A percentile compares a stretch with the other conserved stretches of the same genome.
phyloP scores from a whole-genome alignment of 2,329 filamentous ascomycete species.

The Penicillium sp. region DNA sequence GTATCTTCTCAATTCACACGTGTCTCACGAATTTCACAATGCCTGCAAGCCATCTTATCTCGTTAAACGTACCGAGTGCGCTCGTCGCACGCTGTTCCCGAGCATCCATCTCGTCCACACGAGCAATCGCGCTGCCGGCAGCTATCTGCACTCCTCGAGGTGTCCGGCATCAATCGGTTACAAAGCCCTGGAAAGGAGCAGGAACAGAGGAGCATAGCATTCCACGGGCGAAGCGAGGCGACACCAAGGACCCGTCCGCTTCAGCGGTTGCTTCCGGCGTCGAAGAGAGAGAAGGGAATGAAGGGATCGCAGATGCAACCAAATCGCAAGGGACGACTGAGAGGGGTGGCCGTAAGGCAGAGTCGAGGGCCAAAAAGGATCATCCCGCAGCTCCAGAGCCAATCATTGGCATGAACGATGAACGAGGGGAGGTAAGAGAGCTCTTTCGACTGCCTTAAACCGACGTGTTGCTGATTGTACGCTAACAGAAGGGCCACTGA shows the following conservation, averaged over 20 bases:
- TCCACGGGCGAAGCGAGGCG: slow-evolving; percentile 31
- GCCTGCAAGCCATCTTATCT: slow-evolving; percentile 15
- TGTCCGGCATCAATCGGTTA: slow-evolving; percentile 22
- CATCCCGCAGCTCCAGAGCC: slow-evolving; percentile 54
- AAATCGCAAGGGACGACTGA: slow-evolving; percentile 45
- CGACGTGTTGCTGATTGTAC: slow-evolving; percentile 11
- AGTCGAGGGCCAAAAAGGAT: slow-evolving; percentile 49
- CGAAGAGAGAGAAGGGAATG: slow-evolving; percentile 33
- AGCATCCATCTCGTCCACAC: neutral
- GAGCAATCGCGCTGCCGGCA: neutral
- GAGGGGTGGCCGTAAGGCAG: slow-evolving; percentile 38
- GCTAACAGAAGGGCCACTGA: slow-evolving; percentile 31
- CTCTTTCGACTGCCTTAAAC: neutral
- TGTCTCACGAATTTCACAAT: neutral
- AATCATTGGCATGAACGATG: slow-evolving; percentile 57
- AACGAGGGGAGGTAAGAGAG: slow-evolving; percentile 46
- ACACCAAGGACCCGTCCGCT: slow-evolving; percentile 38
- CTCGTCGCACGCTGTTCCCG: neutral
- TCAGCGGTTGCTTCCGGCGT: slow-evolving; percentile 30
- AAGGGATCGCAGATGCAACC: slow-evolving; percentile 38
- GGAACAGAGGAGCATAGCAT: slow-evolving; percentile 35
- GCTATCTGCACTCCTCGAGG: slow-evolving; percentile 13
- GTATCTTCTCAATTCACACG: neutral
- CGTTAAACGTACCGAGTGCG: slow-evolving; percentile 11
- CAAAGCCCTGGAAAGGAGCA: slow-evolving; percentile 39